Evolutionary conservation across 306 rosid genomes (phyloP).

Genomic region (Lotus japonicus): DNA sequence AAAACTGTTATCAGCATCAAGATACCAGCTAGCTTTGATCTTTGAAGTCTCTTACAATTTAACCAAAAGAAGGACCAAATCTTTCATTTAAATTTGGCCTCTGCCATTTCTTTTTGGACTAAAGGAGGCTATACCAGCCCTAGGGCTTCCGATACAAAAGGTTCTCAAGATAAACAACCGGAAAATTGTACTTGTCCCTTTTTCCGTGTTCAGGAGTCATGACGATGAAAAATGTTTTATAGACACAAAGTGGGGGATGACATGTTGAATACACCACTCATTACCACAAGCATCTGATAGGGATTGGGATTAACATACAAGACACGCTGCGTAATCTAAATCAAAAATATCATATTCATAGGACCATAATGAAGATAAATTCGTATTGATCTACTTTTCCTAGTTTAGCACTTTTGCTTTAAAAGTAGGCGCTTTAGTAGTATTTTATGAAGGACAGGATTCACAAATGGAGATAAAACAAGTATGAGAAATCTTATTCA

Average conservation of each 20-base stretch:
- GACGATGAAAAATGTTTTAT: background rate
- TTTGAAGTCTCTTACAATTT: background rate
- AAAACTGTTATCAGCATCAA: background rate
- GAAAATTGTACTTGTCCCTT: background rate
- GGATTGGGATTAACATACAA: background rate
- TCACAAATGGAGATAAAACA: background rate
- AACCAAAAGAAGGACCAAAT: background rate
- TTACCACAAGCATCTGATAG: background rate
- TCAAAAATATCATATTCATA: background rate
- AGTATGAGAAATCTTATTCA: background rate
- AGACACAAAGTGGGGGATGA: background rate
- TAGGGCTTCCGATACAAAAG: background rate
- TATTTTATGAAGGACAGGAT: background rate
- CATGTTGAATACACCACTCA: constrained; percentile 10
- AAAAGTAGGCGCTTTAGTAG: background rate
- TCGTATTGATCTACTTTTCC: background rate
- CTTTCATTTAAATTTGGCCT: background rate
- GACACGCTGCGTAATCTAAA: background rate
- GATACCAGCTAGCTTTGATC: background rate
- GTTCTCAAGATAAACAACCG: background rate
- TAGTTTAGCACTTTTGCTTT: background rate
- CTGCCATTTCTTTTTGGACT: background rate
- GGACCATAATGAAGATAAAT: background rate
- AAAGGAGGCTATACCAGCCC: background rate
- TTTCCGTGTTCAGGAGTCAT: background rate